Evolutionary conservation across 73 alveolate genomes (phyloP).

Genomic region (Tetrahymena thermophila): DNA sequence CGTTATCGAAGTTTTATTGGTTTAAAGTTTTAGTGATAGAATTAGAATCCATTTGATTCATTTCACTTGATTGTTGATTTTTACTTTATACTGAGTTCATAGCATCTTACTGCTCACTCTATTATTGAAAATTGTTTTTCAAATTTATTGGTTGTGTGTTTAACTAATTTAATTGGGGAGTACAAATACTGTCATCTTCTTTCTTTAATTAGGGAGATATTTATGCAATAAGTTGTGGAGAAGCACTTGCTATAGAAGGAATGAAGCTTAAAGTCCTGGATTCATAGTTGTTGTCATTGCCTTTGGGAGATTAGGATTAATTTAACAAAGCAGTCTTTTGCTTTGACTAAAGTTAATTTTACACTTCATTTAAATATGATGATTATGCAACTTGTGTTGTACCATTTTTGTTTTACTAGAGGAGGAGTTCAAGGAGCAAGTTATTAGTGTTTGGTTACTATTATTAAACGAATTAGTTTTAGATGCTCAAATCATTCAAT

Average conservation of each 20-base stretch:
- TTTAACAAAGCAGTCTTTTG: not conserved
- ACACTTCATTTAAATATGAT: not conserved
- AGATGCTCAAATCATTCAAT: not conserved
- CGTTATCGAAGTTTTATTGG: not conserved
- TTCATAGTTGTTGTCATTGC: not conserved
- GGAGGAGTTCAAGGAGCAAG: not conserved
- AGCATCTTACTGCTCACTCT: not conserved
- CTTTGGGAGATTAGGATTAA: not conserved
- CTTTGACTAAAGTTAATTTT: not conserved
- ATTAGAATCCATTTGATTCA: not conserved
- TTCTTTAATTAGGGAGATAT: not conserved
- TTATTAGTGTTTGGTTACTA: not conserved
- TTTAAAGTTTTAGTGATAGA: not conserved
- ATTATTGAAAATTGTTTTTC: no score
- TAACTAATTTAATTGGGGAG: not conserved
- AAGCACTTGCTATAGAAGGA: not conserved
- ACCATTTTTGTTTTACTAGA: not conserved
- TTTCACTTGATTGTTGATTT: not conserved
- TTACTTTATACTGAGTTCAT: not conserved
- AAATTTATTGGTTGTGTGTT: not conserved
- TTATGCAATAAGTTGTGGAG: not conserved
- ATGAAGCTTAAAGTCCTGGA: not conserved
- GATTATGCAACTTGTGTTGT: not conserved
- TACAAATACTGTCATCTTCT: not conserved
- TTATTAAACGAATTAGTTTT: not conserved